Evolutionary conservation across 345 rosid genomes (phyloP).

Genomic region (Geranium rotundifolium): DNA sequence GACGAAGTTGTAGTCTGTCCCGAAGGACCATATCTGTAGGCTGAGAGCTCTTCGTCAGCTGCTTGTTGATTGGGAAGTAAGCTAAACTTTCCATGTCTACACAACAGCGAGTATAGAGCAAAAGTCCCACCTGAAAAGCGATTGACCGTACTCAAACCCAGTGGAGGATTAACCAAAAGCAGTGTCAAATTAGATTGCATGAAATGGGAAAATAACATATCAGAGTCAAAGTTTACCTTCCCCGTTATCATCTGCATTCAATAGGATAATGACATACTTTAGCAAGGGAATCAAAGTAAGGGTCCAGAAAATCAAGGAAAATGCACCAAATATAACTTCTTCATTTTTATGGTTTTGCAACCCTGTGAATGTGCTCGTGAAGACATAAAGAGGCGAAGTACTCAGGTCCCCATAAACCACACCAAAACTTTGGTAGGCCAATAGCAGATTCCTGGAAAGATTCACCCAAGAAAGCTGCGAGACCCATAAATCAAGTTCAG

Average conservation of each 20-base stretch:
- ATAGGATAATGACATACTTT: constrained; percentile 52
- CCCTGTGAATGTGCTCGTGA: constrained; percentile 40
- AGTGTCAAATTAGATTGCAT: not conserved
- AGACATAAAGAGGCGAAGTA: constrained; percentile 90
- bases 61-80: constrained; percentile 94
- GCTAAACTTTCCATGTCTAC: constrained; percentile 79
- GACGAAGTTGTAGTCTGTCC: constrained; percentile 28
- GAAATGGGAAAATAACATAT: not conserved
- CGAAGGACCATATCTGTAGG: constrained; percentile 63
- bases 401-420: constrained; percentile 79
- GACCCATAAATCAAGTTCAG: constrained; percentile 10
- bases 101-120: constrained; percentile 83
- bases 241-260: constrained; percentile 73
- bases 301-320: constrained; percentile 90
- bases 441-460: constrained; percentile 48
- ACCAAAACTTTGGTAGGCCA: constrained; percentile 90
- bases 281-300: constrained; percentile 65
- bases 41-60: constrained; percentile 86
- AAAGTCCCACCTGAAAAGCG: constrained; percentile 64
- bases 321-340: constrained; percentile 66
- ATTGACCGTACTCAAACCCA: constrained; percentile 9
- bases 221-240: constrained; percentile 41
- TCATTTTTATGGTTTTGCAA: constrained; percentile 37
- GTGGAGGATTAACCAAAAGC: not conserved
- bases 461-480: constrained; percentile 64